Evolutionary conservation across 495 filamentous ascomycete genomes (phyloP).

Genomic region (Penicillium argentinense): DNA sequence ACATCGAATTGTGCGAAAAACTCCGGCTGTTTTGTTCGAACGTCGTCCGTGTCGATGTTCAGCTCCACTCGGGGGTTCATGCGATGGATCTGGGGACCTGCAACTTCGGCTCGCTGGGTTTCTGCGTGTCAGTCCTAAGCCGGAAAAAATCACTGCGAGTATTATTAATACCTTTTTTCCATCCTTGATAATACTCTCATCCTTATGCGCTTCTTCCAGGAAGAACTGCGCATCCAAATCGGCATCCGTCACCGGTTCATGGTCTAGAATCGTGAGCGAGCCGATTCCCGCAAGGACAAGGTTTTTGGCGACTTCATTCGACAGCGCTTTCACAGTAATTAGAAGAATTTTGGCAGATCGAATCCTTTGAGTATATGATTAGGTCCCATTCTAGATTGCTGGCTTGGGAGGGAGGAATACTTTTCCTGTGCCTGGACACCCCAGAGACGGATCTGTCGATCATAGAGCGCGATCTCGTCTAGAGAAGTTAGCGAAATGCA

Average conservation of each 20-base stretch:
- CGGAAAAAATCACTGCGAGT: not conserved
- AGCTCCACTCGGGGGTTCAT: conserved; percentile 90
- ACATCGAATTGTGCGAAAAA: conserved; percentile 81
- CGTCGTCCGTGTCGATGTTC: conserved; percentile 62
- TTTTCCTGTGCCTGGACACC: conserved; percentile 89
- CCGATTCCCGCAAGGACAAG: conserved; percentile 94
- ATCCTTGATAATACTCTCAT: conserved; percentile 35
- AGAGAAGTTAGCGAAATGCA: not conserved
- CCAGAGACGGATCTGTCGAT: conserved; percentile 98
- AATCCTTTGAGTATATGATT: conserved; percentile 11
- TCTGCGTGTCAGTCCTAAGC: conserved; percentile 5
- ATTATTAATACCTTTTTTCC: conserved; percentile 66
- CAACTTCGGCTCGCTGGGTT: conserved; percentile 75
- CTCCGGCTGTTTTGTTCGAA: conserved; percentile 60
- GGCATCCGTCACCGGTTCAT: conserved; percentile 70
- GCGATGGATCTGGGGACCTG: conserved; percentile 70
- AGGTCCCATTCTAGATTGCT: not conserved
- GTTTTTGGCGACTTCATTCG: conserved; percentile 95
- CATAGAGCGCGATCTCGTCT: conserved; percentile 98
- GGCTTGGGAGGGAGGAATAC: conserved; percentile 34
- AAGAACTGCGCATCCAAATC: conserved; percentile 92
- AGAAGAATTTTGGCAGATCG: conserved; percentile 89
- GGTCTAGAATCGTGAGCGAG: conserved; percentile 85
- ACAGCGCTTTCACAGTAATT: conserved; percentile 83
- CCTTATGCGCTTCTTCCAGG: conserved; percentile 58